These are phyloP conservation scores for Olyra latifolia DNA, from an alignment of 176 grass and related monocot species.

Conservation along the genomic window DNA sequence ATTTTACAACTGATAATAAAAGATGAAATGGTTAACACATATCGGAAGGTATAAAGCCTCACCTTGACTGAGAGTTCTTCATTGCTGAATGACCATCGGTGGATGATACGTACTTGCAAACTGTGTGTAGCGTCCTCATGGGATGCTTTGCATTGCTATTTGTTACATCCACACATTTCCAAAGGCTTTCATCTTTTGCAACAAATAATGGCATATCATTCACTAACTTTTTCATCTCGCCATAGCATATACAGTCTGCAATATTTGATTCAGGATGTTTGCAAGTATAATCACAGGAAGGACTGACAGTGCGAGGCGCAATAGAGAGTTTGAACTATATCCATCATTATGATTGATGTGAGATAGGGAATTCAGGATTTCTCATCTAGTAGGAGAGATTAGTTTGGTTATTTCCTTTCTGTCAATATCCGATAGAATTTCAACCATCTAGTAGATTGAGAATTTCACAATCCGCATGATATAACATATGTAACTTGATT, in stretches of 20 bases:
- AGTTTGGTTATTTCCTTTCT: too few relatives aligned
- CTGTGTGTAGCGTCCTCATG: conserved; percentile 31
- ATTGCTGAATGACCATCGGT: conserved; percentile 39
- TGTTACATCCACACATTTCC: conserved; percentile 81
- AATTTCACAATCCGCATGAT: too few relatives aligned
- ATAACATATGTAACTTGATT: too few relatives aligned
- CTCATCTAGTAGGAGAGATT: too few relatives aligned
- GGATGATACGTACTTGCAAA: conserved; percentile 57
- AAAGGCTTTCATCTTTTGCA: conserved; percentile 54
- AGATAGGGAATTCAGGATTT: too few relatives aligned
- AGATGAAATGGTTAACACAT: conserved; percentile 17
- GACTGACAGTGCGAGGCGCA: conserved; percentile 30
- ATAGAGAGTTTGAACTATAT: too few relatives aligned
- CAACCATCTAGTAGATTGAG: too few relatives aligned
- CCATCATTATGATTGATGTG: too few relatives aligned
- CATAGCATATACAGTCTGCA: conserved; percentile 72
- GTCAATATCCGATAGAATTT: too few relatives aligned
- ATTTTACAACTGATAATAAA: conserved; percentile 16
- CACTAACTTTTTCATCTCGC: conserved; percentile 66
- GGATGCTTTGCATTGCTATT: conserved; percentile 56
- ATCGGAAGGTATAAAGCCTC: conserved; percentile 7
- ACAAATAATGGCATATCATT: conserved; percentile 58
- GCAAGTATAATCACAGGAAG: conserved; percentile 36
- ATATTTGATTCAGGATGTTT: conserved; percentile 50
- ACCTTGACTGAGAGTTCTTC: conserved; percentile 66